Base-by-base conservation (phyloP, 2,329 filamentous ascomycete genomes). In the Botrytis fragariae region DNA sequence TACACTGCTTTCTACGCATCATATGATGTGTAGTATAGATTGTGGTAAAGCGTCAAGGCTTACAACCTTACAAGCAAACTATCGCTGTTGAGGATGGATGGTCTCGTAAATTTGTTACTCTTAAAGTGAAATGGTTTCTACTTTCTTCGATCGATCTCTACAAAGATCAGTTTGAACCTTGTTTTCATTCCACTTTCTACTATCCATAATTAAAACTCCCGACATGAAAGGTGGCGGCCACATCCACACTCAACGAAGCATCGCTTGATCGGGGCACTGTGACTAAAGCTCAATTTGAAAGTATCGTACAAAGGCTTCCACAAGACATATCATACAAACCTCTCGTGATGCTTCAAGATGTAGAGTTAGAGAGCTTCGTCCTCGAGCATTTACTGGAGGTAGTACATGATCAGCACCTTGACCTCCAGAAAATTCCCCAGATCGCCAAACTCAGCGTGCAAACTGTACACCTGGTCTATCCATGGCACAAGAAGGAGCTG, bases 381-480 rank as follows among this genome's bases (percentile, higher is more conserved):
- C 54, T 59, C 18, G 54, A 35, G 2, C 29, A 59, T 0, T 59
- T 59, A 4, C 0, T 59, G 54, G 16, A 10, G 0, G 6, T 32
- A 3, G 29, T 7, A 16, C 54, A 16, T 3, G 6, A 0, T 59
- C 54, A 59, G 54, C 54, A 59, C 16, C 54, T 59, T 16, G n/a
- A 32, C 3, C 54, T 32, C 1, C 2, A 62, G 22, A 62, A 37
- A 42, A n/a, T 42, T 4, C 9, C 18, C 20, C 60, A 62, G 22
- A 37, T 62, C n/a, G 22, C 60, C 22, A 62, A 62, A 3, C 0
- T 62, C 18, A n/a, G 6, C 2, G 37, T 59, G 60, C 8, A 42
- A 32, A 0, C 20, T 35, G 6, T 35, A 5, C 4, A 0, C 1
- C 9, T n/a, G 2, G 0, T 59, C 5, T 59, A 32, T 35, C n/a